Evolutionary conservation across 306 rosid species (phyloP), one percentile per base, ranked within the genome.

Genomic region (Corylus avellana): DNA sequence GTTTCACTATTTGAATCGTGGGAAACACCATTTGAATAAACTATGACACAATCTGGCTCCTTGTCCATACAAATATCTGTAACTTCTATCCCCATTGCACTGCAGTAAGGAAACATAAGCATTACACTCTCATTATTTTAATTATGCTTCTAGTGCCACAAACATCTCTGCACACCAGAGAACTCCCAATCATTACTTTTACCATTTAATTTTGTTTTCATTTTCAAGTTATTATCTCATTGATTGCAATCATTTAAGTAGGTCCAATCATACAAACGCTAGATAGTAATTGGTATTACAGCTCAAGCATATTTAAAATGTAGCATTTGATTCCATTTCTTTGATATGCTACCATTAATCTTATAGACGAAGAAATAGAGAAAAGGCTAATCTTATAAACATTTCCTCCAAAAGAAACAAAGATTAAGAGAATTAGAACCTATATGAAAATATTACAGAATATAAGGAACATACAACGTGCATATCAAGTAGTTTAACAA

Each of bases 51-150:
- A 82, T 93, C 98, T 20, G 98, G 96, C 88, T 91, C 97, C 89
- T 90, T 89, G 86, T 91, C 94, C 88, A 88, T 57, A 84, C 99
- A 93, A 82, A 89, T 87, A 82, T 96, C 97, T 8, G 96, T 75
- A 55, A 85, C 99, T 83, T 90, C 97, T 50, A 84, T 77, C 61
- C 86, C 96, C 98, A 91, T 96, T 70, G 85, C 86, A 72, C 97
- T 91, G 73, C 42, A 87, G 79, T 70, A 71, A 72, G 67, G 77
- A 86, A 90, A 66, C 11, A 48, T 70, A 64, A 77, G 25, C 22
- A 71, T 72, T 57, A 55, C 68, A 71, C 8, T 77, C 50, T 20
- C 17, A 46, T n/a, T 50, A 77, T 53, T 55, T 54, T 50, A 68
- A 70, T 69, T 76, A 72, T 55, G 69, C 42, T 53, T 70, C 49